Evolutionary conservation across 176 grass and related monocot genomes (phyloP).

Genomic region (Musa acuminata): DNA sequence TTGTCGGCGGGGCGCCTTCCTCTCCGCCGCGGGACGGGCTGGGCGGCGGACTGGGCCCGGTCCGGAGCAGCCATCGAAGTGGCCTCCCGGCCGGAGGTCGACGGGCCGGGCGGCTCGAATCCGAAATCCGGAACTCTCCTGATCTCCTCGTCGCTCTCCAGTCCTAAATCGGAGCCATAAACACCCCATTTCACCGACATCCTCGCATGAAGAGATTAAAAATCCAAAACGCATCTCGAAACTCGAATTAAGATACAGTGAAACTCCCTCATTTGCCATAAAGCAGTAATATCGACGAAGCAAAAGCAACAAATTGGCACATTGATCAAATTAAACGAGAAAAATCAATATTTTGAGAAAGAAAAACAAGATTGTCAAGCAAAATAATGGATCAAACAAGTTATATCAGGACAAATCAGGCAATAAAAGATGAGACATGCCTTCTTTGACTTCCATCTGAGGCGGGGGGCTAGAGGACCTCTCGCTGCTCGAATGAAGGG

Average conservation of each 20-base stretch:
- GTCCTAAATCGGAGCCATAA: slow-evolving; percentile 24
- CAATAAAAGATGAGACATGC: slow-evolving; percentile 18
- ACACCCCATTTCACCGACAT: background rate
- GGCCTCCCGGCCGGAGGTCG: slow-evolving; percentile 55
- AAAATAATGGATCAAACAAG: background rate
- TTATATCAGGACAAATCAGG: background rate
- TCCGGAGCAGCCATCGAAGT: slow-evolving; percentile 23
- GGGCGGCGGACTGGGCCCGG: slow-evolving; percentile 11
- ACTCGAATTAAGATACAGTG: too few relatives aligned
- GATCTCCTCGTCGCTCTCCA: slow-evolving; percentile 97
- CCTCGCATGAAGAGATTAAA: background rate
- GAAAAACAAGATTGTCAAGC: background rate
- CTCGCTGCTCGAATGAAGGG: slow-evolving; percentile 91
- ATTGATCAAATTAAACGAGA: background rate
- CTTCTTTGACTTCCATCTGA: slow-evolving; percentile 73
- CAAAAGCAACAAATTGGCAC: background rate
- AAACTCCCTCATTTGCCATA: too few relatives aligned
- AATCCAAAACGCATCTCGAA: background rate
- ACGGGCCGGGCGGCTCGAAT: slow-evolving; percentile 24
- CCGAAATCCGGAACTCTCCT: slow-evolving; percentile 90
- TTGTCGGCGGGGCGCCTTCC: slow-evolving; percentile 82
- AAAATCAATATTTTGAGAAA: background rate
- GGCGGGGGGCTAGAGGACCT: slow-evolving; percentile 81
- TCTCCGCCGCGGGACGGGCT: slow-evolving; percentile 50
- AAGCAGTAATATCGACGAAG: background rate